A percentile compares a stretch with the other conserved stretches of the same genome.
phyloP scores from a whole-genome alignment of 805 yeast genomes.

The Lipomyces orientalis region DNA sequence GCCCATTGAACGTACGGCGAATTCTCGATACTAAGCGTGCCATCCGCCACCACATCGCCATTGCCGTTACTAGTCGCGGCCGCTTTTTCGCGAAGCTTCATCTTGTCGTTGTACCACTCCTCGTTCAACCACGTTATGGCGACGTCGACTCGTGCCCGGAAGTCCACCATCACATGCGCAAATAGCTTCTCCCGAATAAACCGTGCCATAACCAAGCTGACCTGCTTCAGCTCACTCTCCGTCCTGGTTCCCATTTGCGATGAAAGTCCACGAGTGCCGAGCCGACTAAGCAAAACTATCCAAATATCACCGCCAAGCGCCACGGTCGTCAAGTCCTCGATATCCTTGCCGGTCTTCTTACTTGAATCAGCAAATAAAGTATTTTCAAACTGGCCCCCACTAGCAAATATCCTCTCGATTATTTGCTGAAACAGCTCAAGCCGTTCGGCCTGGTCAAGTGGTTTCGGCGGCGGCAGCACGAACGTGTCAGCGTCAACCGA shows the following conservation, averaged over 20 bases:
- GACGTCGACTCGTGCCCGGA: slow-evolving; percentile 71
- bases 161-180: slow-evolving; percentile 72
- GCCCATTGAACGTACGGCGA: slow-evolving; percentile 69
- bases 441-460: slow-evolving; percentile 59
- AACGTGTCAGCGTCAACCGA: slow-evolving; percentile 18
- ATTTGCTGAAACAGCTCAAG: slow-evolving; percentile 62
- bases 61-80: slow-evolving; percentile 32
- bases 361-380: slow-evolving; percentile 21
- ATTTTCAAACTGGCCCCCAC: slow-evolving; percentile 22
- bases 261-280: slow-evolving; percentile 65
- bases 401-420: slow-evolving; percentile 48
- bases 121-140: slow-evolving; percentile 93
- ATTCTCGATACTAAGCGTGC: slow-evolving; percentile 22
- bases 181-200: slow-evolving; percentile 72
- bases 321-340: slow-evolving; percentile 47
- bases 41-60: slow-evolving; percentile 36
- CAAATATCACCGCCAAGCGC: slow-evolving; percentile 76
- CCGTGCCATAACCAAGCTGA: slow-evolving; percentile 54
- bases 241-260: slow-evolving; percentile 4
- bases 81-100: slow-evolving; percentile 37
- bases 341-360: slow-evolving; percentile 23
- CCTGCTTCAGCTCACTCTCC: slow-evolving; percentile 24
- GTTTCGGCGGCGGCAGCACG: slow-evolving; percentile 38
- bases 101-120: slow-evolving; percentile 80
- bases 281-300: slow-evolving; percentile 73